Conservation (phyloP, 139 green algal species). For the Coelastrella sp. region DNA sequence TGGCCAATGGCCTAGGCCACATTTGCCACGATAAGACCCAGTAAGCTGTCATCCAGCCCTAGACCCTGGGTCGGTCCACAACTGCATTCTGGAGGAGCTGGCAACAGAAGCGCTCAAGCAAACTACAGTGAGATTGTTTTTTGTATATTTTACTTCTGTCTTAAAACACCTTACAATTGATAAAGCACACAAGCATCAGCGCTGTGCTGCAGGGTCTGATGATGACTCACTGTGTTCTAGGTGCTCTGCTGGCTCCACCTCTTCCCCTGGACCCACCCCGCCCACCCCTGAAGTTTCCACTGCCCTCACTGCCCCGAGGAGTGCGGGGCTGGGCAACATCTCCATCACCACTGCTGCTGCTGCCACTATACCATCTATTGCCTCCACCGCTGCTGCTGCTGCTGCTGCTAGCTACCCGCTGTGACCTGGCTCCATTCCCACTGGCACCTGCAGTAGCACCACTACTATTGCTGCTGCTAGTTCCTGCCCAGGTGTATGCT, state of each 20-base stretch:
- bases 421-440: not conserved
- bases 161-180: no score
- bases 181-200: no score
- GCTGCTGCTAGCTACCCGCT: not conserved
- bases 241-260: not conserved
- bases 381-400: conserved; percentile 5
- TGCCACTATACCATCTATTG: conserved; percentile 29
- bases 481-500: not conserved
- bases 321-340: not conserved
- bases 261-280: not conserved
- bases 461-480: not conserved
- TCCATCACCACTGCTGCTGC: not conserved
- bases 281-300: not conserved
- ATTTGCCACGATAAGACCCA: no score
- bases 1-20: no score
- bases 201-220: no score
- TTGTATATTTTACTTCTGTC: no score
- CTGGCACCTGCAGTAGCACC: not conserved
- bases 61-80: no score
- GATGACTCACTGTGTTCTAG: not conserved
- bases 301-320: not conserved
- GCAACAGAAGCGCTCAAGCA: no score
- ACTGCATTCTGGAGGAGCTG: no score
- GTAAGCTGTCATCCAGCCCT: no score
- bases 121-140: no score